These are phyloP conservation scores for Metschnikowia arizonensis DNA, from an alignment of 805 yeast species.

Conservation along the genomic window DNA sequence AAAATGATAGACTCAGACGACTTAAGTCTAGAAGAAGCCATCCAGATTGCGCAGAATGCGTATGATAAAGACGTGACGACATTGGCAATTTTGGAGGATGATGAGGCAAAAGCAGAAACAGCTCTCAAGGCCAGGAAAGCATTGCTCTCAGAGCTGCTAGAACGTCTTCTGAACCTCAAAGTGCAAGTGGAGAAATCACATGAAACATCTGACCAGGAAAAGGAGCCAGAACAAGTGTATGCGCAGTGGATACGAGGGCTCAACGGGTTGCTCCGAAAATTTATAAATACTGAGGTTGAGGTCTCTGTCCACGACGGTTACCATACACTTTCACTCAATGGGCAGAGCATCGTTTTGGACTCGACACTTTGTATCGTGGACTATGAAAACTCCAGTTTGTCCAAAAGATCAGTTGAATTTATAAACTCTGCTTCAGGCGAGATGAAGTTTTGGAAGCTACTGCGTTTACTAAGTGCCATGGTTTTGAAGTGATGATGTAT, in stretches of 20 bases:
- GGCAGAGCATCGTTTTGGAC: conserved; percentile 6
- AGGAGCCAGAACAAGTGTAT: conserved; percentile 16
- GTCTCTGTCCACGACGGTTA: conserved; percentile 4
- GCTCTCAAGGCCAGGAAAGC: not conserved
- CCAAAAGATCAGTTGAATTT: conserved; percentile 3
- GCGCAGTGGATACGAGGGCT: conserved; percentile 18
- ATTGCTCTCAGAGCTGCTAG: conserved; percentile 5
- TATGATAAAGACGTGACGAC: conserved; percentile 8
- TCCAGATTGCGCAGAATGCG: conserved; percentile 13
- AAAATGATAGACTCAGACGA: conserved; percentile 15
- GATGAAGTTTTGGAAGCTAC: conserved; percentile 12
- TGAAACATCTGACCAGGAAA: not conserved
- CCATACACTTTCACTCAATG: not conserved
- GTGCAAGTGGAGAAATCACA: conserved; percentile 3
- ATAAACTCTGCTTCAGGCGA: conserved; percentile 10
- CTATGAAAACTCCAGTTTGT: not conserved
- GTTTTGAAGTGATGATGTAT: conserved; percentile 2
- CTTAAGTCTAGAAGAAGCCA: conserved; percentile 15
- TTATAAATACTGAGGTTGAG: conserved; percentile 7
- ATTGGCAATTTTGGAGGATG: conserved; percentile 3
- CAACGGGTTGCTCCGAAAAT: conserved; percentile 9
- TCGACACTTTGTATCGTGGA: conserved; percentile 8
- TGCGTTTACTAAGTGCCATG: conserved; percentile 9
- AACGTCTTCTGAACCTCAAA: conserved; percentile 5
- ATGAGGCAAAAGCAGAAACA: conserved; percentile 6